Percentiles rank a stretch among this genome's conserved stretches.
Conservation (phyloP, 257 asterid species). For the Catharanthus roseus region DNA sequence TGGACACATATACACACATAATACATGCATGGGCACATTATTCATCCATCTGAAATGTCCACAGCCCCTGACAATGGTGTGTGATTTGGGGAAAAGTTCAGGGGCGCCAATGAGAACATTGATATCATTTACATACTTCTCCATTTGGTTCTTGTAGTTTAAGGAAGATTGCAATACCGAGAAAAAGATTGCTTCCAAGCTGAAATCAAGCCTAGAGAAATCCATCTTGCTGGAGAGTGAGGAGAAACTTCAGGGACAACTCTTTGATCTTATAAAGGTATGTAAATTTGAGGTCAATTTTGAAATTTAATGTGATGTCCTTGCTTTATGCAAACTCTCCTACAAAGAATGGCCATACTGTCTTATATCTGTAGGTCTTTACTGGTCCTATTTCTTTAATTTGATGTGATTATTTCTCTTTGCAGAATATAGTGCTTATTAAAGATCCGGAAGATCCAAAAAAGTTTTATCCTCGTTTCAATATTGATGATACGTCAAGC, state of each 20-base stretch:
- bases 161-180: conserved; percentile 87
- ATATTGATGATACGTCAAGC: conserved; percentile 82
- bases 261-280: conserved; percentile 88
- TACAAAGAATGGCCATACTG: background rate
- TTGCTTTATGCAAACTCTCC: background rate
- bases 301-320: background rate
- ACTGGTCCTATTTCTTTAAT: background rate
- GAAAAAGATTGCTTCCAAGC: conserved; percentile 69
- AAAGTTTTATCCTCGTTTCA: conserved; percentile 84
- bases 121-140: background rate
- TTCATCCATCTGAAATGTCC: background rate
- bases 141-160: conserved; percentile 51
- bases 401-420: conserved; percentile 16
- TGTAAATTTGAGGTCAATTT: background rate
- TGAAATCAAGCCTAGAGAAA: conserved; percentile 57
- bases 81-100: background rate
- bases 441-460: conserved; percentile 81
- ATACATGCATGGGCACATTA: background rate
- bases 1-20: too few relatives aligned
- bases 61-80: background rate
- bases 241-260: conserved; percentile 54
- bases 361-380: conserved; percentile 6
- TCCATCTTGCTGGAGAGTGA: conserved; percentile 65
- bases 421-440: conserved; percentile 80
- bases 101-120: background rate